Conservation (phyloP, 225 moss, liverwort and hornwort species). For the Thuidium tamariscinum region DNA sequence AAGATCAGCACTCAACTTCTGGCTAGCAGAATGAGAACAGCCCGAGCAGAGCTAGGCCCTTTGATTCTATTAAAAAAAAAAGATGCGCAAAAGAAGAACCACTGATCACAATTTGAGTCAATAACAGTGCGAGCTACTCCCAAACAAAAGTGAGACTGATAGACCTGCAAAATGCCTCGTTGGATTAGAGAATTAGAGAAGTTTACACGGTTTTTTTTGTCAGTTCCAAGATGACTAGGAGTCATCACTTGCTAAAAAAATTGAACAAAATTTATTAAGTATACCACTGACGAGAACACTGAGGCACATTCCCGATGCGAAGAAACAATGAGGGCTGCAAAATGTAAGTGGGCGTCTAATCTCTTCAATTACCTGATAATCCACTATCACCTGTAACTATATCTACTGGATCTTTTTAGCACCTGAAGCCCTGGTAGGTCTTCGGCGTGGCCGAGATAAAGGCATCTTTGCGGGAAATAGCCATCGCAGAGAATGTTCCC, state of each 20-base stretch:
- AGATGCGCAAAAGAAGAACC: not conserved
- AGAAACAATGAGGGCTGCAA: constrained; percentile 25
- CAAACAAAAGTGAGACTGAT: not conserved
- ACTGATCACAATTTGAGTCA: not conserved
- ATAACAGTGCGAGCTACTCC: not conserved
- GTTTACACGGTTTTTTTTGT: not conserved
- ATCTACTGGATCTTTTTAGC: constrained; percentile 50
- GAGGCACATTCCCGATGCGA: not conserved
- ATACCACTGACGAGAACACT: constrained; percentile 10
- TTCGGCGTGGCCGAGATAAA: constrained; percentile 25
- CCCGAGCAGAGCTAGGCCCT: not conserved
- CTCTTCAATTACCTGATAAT: constrained; percentile 10
- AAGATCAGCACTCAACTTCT: not conserved
- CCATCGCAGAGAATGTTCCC: constrained; percentile 90
- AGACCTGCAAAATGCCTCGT: not conserved
- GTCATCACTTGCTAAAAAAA: not conserved
- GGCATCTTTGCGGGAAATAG: constrained; percentile 75
- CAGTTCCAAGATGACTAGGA: not conserved
- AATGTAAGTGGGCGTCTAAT: constrained; percentile 9
- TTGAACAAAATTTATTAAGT: constrained; percentile 4
- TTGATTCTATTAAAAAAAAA: not conserved
- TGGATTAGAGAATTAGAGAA: not conserved
- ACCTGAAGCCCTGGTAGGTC: constrained; percentile 25
- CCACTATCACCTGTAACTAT: constrained; percentile 8
- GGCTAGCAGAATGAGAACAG: not conserved